phyloP scores from a whole-genome alignment of 1,284 basidiomycete genomes.

The Cutaneotrichosporon sp. region DNA sequence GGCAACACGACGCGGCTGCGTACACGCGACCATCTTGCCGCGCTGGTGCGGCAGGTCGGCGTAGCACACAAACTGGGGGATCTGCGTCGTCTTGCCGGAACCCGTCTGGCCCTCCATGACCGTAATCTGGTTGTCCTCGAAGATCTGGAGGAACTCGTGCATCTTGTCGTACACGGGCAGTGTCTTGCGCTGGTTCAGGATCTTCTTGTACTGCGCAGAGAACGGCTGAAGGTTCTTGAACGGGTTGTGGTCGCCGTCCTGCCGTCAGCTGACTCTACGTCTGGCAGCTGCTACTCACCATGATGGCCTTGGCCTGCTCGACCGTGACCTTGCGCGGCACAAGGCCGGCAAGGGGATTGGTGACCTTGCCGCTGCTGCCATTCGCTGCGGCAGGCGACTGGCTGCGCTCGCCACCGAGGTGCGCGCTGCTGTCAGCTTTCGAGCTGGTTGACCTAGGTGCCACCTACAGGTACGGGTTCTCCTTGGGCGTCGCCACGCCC shows the following conservation, averaged over 20 bases:
- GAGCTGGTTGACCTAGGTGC: too few species aligned
- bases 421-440: slow-evolving; percentile 29
- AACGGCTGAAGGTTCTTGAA: slow-evolving; percentile 76
- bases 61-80: slow-evolving; percentile 94
- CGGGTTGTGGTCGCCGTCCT: slow-evolving; percentile 84
- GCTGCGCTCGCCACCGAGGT: slow-evolving; percentile 22
- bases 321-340: slow-evolving; percentile 74
- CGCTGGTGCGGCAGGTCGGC: slow-evolving; percentile 86
- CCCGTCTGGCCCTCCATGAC: slow-evolving; percentile 99
- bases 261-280: slow-evolving; percentile 4
- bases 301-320: slow-evolving; percentile 68
- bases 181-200: slow-evolving; percentile 79
- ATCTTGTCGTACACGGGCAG: slow-evolving; percentile 92
- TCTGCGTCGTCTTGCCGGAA: slow-evolving; percentile 97
- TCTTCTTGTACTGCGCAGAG: slow-evolving; percentile 79
- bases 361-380: slow-evolving; percentile 16
- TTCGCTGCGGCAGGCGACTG: slow-evolving; percentile 3
- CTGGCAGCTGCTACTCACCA: slow-evolving; percentile 60
- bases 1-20: slow-evolving; percentile 94
- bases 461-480: slow-evolving; percentile 48
- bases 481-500: slow-evolving; percentile 26
- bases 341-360: slow-evolving; percentile 71
- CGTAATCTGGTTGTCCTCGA: slow-evolving; percentile 82
- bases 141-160: slow-evolving; percentile 85
- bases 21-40: slow-evolving; percentile 92